A percentile compares a stretch with the other conserved stretches of the same genome.
These are phyloP conservation scores for Sclerotinia nivalis DNA, from an alignment of 2,329 filamentous ascomycete genomes.

Conservation along the genomic window DNA sequence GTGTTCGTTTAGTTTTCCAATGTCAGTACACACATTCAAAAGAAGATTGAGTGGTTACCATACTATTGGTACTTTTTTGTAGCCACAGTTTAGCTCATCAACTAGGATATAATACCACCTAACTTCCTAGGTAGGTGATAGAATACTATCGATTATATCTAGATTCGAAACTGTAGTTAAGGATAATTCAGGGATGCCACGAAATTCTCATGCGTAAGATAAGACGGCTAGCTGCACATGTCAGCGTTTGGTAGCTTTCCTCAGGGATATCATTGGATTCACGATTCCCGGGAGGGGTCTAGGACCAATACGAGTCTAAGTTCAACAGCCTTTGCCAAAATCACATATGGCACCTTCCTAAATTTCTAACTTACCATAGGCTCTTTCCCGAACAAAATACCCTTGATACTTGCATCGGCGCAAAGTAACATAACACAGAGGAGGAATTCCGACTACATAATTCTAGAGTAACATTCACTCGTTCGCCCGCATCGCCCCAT, in stretches of 20 bases:
- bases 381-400: neutral
- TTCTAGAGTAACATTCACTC: slow-evolving; percentile 9
- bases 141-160: slow-evolving; percentile 1
- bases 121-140: neutral
- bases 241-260: neutral
- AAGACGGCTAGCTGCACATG: slow-evolving; percentile 1
- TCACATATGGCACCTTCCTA: neutral
- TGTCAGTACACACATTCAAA: neutral
- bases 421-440: slow-evolving; percentile 20
- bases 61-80: neutral
- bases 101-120: neutral
- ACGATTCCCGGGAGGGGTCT: neutral
- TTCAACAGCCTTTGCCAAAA: neutral
- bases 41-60: slow-evolving; percentile 14
- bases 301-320: neutral
- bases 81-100: neutral
- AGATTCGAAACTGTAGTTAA: neutral
- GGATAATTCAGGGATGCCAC: slow-evolving; percentile 5
- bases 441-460: slow-evolving; percentile 3
- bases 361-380: slow-evolving; percentile 5
- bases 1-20: neutral
- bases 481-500: slow-evolving; percentile 2
- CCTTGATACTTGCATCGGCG: slow-evolving; percentile 18
- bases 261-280: neutral
- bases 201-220: neutral